Conservation (phyloP, 179 eudicot genomes). For the Corrigiola litoralis region DNA sequence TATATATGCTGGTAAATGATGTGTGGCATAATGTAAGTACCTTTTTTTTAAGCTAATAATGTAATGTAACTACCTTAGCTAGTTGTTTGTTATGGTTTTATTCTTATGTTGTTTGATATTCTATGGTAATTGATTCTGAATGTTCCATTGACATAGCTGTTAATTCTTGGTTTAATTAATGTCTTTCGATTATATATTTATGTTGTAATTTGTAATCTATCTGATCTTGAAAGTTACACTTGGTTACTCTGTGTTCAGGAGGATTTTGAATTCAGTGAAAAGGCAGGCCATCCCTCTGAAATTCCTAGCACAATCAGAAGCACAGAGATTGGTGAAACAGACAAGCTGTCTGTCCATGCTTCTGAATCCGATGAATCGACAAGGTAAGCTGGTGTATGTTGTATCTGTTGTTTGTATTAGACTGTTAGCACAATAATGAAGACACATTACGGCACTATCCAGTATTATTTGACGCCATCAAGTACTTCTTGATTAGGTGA, state of each 20-base stretch:
- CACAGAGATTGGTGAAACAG: background rate
- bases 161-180: background rate
- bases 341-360: slow-evolving; percentile 2
- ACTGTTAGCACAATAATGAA: background rate
- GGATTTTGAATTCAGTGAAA: background rate
- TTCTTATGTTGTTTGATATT: background rate
- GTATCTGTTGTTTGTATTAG: background rate
- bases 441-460: too few relatives aligned
- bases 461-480: background rate
- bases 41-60: background rate
- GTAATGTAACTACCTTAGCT: background rate
- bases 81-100: background rate
- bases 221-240: background rate
- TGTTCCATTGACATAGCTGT: background rate
- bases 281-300: background rate
- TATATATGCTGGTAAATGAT: background rate
- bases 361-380: slow-evolving; percentile 6
- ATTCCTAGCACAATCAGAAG: background rate
- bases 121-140: background rate
- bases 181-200: background rate
- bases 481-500: background rate
- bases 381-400: background rate
- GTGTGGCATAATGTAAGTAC: background rate
- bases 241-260: slow-evolving; percentile 8
- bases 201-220: background rate